Evolutionary conservation across 2,329 filamentous ascomycete species (phyloP), one percentile per base, ranked within the genome.

Genomic region (Verticillium tricorpus): DNA sequence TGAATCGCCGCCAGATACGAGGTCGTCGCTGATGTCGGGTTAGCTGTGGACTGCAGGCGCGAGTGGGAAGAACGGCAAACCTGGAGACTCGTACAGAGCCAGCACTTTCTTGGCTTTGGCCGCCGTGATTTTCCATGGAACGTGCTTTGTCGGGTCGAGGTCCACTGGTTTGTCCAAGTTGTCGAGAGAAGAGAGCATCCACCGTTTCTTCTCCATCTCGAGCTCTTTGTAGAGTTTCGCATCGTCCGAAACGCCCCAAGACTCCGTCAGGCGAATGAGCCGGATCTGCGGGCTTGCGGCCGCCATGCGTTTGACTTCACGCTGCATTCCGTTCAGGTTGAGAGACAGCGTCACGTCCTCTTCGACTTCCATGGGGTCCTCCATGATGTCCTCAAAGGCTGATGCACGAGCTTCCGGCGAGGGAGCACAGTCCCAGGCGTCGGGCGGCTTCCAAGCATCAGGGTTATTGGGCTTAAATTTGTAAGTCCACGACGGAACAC

Each of bases 151-250:
- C 0, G 65, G 61, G 8, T 69, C 64, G 11, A 68, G 56, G 14
- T 70, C 62, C 9, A 63, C 61, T 1, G 70, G 66, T 35, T 78
- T 77, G 40, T 77, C 79, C 68, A 79, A 76, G 65, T 75, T 77
- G 64, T 80, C 78, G 59, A 90, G 73, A 1, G 80, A 80, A 32
- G 82, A 86, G 37, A 88, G 76, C 75, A 92, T 82, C 85, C 85
- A 88, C 50, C 83, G 73, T 67, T 85, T 84, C 68, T 84, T 84
- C 64, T 84, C 81, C 57, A 84, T 74, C 62, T 83, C 82, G 4
- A 83, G 67, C 58, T 83, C 80, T 66, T 78, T 77, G 66, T 81
- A 82, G 22, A 84, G 71, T 40, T 75, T 78, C 3, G 80, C 76
- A 60, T 83, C 80, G 0, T 74, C 70, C 14, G 78, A 74, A 25